phyloP scores from a whole-genome alignment of 805 yeast species.

The Blastobotrys attinorum region DNA sequence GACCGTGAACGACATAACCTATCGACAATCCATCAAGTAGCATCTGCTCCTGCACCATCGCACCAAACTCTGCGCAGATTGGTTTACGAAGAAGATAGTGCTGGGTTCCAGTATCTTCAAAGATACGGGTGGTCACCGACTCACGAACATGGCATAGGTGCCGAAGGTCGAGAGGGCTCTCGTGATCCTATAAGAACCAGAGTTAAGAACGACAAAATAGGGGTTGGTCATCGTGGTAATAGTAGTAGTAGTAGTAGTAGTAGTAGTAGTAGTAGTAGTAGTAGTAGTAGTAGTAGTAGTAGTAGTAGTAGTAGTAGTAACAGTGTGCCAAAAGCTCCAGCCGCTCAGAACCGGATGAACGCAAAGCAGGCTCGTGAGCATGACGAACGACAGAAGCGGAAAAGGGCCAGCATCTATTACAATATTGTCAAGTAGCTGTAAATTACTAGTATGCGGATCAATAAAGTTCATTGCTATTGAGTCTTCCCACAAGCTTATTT shows the following conservation, averaged over 20 bases:
- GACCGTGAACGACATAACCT: conserved; percentile 3
- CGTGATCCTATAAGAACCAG: conserved; percentile 7
- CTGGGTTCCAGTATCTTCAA: conserved; percentile 6
- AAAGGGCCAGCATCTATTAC: no score
- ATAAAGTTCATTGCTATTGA: no score
- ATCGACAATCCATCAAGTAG: conserved; percentile 7
- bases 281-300: neutral
- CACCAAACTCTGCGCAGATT: conserved; percentile 3
- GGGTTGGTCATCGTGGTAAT: no score
- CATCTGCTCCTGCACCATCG: conserved; percentile 1
- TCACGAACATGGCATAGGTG: conserved; percentile 10
- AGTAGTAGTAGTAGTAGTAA: neutral
- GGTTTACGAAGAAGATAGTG: neutral
- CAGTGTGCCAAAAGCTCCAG: neutral
- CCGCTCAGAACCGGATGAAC: neutral
- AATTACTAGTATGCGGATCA: no score
- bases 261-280: no score
- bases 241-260: no score
- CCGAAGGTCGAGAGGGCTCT: conserved; percentile 10
- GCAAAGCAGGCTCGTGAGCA: neutral
- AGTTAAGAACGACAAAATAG: conserved; percentile 4
- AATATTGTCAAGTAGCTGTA: no score
- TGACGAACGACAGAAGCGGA: neutral
- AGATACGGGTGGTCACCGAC: conserved; percentile 13
- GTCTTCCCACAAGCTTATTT: no score